Evolutionary conservation across 805 yeast species (phyloP).

Genomic region (Isabelozyma pseudorhagii): DNA sequence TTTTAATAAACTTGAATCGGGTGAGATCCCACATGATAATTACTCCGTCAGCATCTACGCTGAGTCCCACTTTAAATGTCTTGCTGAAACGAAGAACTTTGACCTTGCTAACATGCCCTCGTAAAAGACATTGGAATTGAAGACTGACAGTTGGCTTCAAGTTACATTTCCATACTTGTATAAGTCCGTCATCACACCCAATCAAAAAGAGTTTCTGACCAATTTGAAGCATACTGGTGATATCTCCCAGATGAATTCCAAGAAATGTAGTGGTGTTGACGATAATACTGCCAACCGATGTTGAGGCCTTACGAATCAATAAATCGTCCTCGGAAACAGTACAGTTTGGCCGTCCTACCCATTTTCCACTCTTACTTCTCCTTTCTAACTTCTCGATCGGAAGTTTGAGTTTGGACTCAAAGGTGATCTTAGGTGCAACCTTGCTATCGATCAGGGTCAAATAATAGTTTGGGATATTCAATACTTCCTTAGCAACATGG

Average conservation of each 20-base stretch:
- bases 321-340: slow-evolving; percentile 35
- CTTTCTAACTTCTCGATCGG: slow-evolving; percentile 46
- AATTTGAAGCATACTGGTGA: slow-evolving; percentile 39
- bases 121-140: slow-evolving; percentile 41
- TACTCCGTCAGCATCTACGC: slow-evolving; percentile 53
- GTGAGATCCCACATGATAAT: slow-evolving; percentile 66
- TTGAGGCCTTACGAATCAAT: slow-evolving; percentile 28
- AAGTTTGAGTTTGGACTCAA: slow-evolving; percentile 39
- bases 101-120: slow-evolving; percentile 57
- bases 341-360: slow-evolving; percentile 51
- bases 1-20: slow-evolving; percentile 47
- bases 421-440: slow-evolving; percentile 35
- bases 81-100: slow-evolving; percentile 46
- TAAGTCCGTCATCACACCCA: slow-evolving; percentile 56
- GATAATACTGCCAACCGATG: slow-evolving; percentile 27
- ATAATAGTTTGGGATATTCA: slow-evolving; percentile 35
- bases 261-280: slow-evolving; percentile 44
- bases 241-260: slow-evolving; percentile 37
- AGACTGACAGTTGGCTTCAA: slow-evolving; percentile 24
- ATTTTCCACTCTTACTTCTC: slow-evolving; percentile 38
- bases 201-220: slow-evolving; percentile 43
- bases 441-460: slow-evolving; percentile 26
- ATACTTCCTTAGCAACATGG: slow-evolving; percentile 51
- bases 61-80: slow-evolving; percentile 52
- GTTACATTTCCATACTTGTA: slow-evolving; percentile 55